Base-by-base conservation (phyloP, 257 asterid species). In the Plectranthus barbatus region DNA sequence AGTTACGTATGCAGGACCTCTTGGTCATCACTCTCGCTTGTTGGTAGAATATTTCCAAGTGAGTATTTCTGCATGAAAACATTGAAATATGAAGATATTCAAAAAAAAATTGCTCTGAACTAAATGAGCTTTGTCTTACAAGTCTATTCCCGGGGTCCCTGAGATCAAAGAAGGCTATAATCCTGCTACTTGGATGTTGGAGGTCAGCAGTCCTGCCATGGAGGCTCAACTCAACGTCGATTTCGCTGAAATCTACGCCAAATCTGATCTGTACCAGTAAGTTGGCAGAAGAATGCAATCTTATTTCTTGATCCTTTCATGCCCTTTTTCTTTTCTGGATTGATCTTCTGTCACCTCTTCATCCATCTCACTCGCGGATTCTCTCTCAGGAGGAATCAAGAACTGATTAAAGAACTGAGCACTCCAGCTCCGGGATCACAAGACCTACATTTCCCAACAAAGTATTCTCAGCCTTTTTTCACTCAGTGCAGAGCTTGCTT, bases 141-240 rank as follows among this genome's bases (percentile, higher is more conserved):
- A 91, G 98, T 74, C 94, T 39, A 67, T 91, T 34, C 86, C 84
- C 0, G 98, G 96, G 41, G 87, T 88, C 64, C 84, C 95, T 18
- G 64, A 69, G 71, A 82, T 86, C 76, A 81, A 78, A 75, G 94
- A 85, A 69, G 98, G 90, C 54, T 53, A 36, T 20, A 91, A 91
- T 70, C 98, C 98, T 39, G 96, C 95, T 41, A 88, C 95, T 2
- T 91, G 96, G 95, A 88, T 91, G 98, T 68, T 91, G 55, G 98
- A 91, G 1, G 62, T 91, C 71, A 84, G 79, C 52, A 73, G 90
- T 46, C 83, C 84, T 39, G 73, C 96, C 3, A 66, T 87, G 31
- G 96, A 85, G 63, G 66, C 93, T 50, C 91, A 80, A 60, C 86
- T 90, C n/a, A 71, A 76, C 7, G 85, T 91, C 20, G 88, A 91